These are phyloP conservation scores for Lodderomyces margitis DNA, from an alignment of 1,139 yeast genomes.

Conservation along the genomic window DNA sequence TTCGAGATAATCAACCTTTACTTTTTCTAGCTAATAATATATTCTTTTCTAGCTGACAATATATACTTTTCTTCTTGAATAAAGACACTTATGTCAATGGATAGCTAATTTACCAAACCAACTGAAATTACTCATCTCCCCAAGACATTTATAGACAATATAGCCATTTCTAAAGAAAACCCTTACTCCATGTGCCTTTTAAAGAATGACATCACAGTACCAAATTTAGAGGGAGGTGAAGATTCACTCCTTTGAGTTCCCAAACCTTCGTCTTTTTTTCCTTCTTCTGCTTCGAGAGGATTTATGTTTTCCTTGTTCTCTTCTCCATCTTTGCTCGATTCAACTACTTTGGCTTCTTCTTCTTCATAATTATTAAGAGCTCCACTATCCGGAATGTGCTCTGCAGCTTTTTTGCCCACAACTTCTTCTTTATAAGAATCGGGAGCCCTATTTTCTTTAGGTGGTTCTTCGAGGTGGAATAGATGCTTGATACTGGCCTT, in stretches of 20 bases:
- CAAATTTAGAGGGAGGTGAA: neutral
- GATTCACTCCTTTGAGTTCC: slow-evolving; percentile 2
- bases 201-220: neutral
- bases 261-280: neutral
- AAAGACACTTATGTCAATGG: neutral
- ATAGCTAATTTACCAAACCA: neutral
- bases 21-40: neutral
- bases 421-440: neutral
- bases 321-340: neutral
- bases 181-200: neutral
- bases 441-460: neutral
- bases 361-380: neutral
- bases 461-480: neutral
- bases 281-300: neutral
- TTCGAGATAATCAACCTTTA: neutral
- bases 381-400: neutral
- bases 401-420: neutral
- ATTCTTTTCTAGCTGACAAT: neutral
- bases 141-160: neutral
- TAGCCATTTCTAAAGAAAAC: neutral
- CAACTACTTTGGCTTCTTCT: too few relatives aligned
- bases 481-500: neutral
- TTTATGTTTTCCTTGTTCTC: neutral
- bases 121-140: neutral
- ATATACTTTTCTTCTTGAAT: neutral